Evolutionary conservation across 1,139 yeast genomes (phyloP).

Genomic region (Hansenula sp.): DNA sequence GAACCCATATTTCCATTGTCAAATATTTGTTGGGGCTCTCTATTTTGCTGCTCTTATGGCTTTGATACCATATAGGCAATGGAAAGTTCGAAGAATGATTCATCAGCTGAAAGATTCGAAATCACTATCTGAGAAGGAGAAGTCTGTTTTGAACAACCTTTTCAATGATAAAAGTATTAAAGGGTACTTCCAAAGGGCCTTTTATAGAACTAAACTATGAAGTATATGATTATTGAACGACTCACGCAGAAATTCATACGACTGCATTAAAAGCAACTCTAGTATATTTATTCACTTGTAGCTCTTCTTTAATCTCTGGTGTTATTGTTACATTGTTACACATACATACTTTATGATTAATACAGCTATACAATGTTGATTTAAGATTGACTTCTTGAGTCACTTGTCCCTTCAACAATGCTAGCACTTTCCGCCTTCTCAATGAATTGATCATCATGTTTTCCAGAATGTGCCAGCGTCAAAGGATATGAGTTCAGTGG

Average conservation of each 20-base stretch:
- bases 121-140: slow-evolving; percentile 2
- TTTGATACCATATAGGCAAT: slow-evolving; percentile 32
- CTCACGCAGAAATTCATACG: too few species aligned
- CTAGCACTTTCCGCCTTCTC: background rate
- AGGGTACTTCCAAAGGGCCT: slow-evolving; percentile 11
- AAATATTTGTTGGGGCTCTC: slow-evolving; percentile 36
- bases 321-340: too few species aligned
- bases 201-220: background rate
- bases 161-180: slow-evolving; percentile 2
- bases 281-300: too few species aligned
- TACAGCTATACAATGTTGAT: too few species aligned
- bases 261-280: too few species aligned
- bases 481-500: background rate
- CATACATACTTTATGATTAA: too few species aligned
- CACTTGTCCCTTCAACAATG: background rate
- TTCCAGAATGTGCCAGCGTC: background rate
- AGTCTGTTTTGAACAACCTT: background rate
- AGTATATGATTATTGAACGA: too few species aligned
- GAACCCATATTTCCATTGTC: slow-evolving; percentile 39
- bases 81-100: slow-evolving; percentile 23
- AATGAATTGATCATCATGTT: background rate
- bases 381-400: too few species aligned
- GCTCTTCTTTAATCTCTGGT: too few species aligned
- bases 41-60: slow-evolving; percentile 29
- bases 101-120: slow-evolving; percentile 10